Percentiles rank a stretch among this genome's conserved stretches.
Conservation (phyloP, 495 filamentous ascomycete species). For the Talaromyces stipitatus region DNA sequence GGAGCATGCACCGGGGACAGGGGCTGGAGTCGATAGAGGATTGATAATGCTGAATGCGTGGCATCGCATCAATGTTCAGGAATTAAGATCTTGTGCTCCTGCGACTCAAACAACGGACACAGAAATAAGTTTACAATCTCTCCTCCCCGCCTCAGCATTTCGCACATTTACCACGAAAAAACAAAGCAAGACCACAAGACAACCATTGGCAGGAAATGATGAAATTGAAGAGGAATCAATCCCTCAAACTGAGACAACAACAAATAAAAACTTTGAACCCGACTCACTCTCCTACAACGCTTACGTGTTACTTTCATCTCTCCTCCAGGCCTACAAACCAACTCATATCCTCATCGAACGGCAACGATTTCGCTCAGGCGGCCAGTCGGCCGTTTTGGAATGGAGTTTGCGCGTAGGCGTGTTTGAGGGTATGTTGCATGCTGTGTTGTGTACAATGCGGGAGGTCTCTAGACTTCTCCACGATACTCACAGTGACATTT, state of each 20-base stretch:
- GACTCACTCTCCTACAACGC: slow-evolving; percentile 38
- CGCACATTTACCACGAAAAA: slow-evolving; percentile 3
- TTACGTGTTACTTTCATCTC: slow-evolving; percentile 47
- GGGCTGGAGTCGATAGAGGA: background rate
- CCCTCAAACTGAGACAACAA: slow-evolving; percentile 6
- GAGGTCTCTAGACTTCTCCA: slow-evolving; percentile 20
- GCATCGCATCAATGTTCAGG: slow-evolving; percentile 24
- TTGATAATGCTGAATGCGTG: slow-evolving; percentile 23
- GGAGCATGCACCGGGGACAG: too few species aligned
- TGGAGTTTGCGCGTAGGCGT: slow-evolving; percentile 91
- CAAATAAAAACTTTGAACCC: slow-evolving; percentile 42
- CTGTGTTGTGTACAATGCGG: slow-evolving; percentile 54
- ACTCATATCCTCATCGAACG: slow-evolving; percentile 81
- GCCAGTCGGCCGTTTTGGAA: slow-evolving; percentile 60
- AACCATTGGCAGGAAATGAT: background rate
- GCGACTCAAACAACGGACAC: slow-evolving; percentile 2
- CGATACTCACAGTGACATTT: background rate
- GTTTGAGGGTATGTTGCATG: slow-evolving; percentile 83
- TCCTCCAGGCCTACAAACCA: slow-evolving; percentile 44
- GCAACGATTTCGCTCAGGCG: slow-evolving; percentile 72
- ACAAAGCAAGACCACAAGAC: background rate
- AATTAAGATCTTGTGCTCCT: slow-evolving; percentile 6
- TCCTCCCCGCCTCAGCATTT: background rate
- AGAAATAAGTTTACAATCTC: background rate
- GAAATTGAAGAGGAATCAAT: slow-evolving; percentile 8